Evolutionary conservation across 2,329 filamentous ascomycete species (phyloP), one percentile per base, ranked within the genome.

Genomic region (Fusarium sororula): DNA sequence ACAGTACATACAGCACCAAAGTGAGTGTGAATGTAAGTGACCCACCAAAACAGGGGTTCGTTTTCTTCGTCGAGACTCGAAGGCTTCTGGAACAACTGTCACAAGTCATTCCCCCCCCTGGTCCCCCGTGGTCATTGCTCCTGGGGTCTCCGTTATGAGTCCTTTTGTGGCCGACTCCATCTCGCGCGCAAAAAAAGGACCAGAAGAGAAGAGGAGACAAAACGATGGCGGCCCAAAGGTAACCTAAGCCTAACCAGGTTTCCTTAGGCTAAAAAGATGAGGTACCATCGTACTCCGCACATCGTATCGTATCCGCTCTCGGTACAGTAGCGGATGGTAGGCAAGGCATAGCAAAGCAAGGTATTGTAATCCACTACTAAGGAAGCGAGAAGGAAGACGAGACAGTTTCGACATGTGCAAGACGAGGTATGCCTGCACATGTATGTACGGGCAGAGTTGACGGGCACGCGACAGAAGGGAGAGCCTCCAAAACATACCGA

Each of bases 11-110:
- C 32, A 35, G 14, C 32, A 44, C 37, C 44, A 63, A 63, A 35
- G 50, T 54, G 32, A 37, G 17, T 17, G 51, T 54, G 24, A 53
- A 38, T 38, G 18, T 17, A 11, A 69, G 53, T 41, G 61, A 44
- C 67, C 71, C 63, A 63, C 47, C 62, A 20, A 24, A 45, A 50
- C 60, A 50, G 30, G 70, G 65, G 37, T 10, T 30, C 44, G 35
- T 44, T 54, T 66, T 63, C 45, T 73, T 74, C 61, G 26, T 61
- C 56, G 32, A 35, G 32, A 35, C 32, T 35, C 32, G 69, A 75
- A 73, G 69, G 39, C 58, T 75, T 75, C 73, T 75, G 73, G 73
- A 75, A 75, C 67, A 66, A 63, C 62, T 75, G 72, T 71, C 71
- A 73, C 71, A 64, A 63, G 45, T 37, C 54, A 14, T 30, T 13